These are phyloP conservation scores for Leccinum broughii DNA, from an alignment of 768 basidiomycete genomes.

Conservation along the genomic window DNA sequence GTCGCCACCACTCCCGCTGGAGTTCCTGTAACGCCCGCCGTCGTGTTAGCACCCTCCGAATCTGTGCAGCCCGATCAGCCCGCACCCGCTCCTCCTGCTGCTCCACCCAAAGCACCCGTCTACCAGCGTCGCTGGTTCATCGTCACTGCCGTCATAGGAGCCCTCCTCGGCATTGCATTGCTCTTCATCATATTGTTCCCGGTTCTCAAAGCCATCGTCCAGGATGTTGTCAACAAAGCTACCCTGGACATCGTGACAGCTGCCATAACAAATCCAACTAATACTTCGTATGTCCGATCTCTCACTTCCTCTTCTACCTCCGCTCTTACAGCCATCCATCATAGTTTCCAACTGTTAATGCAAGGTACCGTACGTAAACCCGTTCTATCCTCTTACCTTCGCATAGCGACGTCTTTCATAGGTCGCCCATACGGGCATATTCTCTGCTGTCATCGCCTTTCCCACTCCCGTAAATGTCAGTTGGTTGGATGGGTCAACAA, in stretches of 20 bases:
- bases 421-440: slow-evolving; percentile 68
- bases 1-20: slow-evolving; percentile 11
- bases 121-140: slow-evolving; percentile 69
- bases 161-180: slow-evolving; percentile 57
- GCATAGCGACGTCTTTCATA: slow-evolving; percentile 20
- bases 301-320: no score
- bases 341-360: slow-evolving; percentile 53
- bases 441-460: slow-evolving; percentile 64
- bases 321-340: slow-evolving; percentile 7
- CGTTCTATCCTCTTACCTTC: not conserved
- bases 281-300: slow-evolving; percentile 49
- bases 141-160: slow-evolving; percentile 49
- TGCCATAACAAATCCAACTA: slow-evolving; percentile 52
- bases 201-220: slow-evolving; percentile 64
- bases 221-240: slow-evolving; percentile 59
- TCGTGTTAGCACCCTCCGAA: not conserved
- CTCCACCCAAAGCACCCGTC: slow-evolving; percentile 39
- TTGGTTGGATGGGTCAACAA: slow-evolving; percentile 54
- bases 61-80: not conserved
- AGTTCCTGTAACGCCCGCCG: not conserved
- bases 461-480: slow-evolving; percentile 54
- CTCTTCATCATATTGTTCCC: slow-evolving; percentile 71
- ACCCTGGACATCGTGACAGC: slow-evolving; percentile 55
- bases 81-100: slow-evolving; percentile 3
- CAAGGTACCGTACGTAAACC: slow-evolving; percentile 49